Base-by-base conservation (phyloP, 2,329 filamentous ascomycete species). In the Penicillium sp. region DNA sequence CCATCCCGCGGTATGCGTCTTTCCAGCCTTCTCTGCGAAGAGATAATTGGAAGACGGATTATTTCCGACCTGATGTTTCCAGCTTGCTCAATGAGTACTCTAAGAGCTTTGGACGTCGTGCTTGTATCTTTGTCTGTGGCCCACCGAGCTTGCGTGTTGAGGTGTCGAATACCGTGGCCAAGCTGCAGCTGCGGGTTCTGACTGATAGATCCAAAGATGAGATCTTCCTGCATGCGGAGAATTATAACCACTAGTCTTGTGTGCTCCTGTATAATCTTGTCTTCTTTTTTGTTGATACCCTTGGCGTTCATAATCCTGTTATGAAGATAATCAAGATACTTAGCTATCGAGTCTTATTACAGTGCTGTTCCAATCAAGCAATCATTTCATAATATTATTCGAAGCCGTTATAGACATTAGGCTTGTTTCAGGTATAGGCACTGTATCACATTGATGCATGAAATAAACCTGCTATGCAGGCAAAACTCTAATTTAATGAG, bases 191-290 rank as follows among this genome's bases (percentile, higher is more conserved):
- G 26, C 86, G 88, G 74, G 92, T 98, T 50, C 92, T 91, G 89
- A 87, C 84, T 6, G 88, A 92, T 66, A 85, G 88, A 33, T 83
- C 84, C 66, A 84, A 89, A 47, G 93, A 97, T 71, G 93, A 97
- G 82, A 90, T 98, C 54, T 97, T 93, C 73, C 76, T 97, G 73
- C 93, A 97, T 78, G 91, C 93, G 3, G 93, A 98, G 81, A 97
- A 97, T 74, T 97, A 96, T 78, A 91, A 92, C 51, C 81, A 96
- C 61, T 96, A 75, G 82, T 52, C 25, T 56, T 51, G 43, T n/a
- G 19, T 31, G 21, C 14, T n/a, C 37, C 50, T 21, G 44, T 31
- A 13, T 58, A 39, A 23, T 57, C 39, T 3, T 53, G 45, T 29
- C 23, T 33, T 53, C n/a, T 52, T 49, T 49, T 42, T 51, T 57